A percentile compares a stretch with the other conserved stretches of the same genome.
These are phyloP conservation scores for Chaetomiaceae sp. DNA, from an alignment of 2,329 filamentous ascomycete genomes.

Conservation along the genomic window DNA sequence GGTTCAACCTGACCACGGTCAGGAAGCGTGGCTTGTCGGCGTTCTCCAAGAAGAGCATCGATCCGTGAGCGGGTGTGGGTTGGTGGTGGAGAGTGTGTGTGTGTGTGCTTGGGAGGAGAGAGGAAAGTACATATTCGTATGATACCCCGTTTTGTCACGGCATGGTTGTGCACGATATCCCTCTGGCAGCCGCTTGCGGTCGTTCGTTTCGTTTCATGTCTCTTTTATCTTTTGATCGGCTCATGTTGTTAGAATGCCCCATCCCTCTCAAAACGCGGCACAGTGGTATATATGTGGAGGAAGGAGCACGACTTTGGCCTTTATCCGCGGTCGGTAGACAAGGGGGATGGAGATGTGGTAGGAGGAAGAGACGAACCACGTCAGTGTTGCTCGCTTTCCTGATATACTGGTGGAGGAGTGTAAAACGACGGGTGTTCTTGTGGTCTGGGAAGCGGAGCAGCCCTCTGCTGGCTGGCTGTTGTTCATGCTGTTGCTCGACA, in stretches of 20 bases:
- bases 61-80: constrained; percentile 10
- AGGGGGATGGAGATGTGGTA: neutral
- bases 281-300: constrained; percentile 11
- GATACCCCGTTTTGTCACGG: neutral
- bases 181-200: neutral
- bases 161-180: neutral
- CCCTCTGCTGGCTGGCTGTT: neutral
- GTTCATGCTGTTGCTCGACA: neutral
- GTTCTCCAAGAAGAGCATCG: constrained; percentile 27
- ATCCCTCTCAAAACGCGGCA: constrained; percentile 7
- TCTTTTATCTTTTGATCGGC: constrained; percentile 8
- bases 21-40: constrained; percentile 25
- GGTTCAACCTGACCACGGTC: constrained; percentile 26
- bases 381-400: neutral
- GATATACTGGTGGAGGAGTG: neutral
- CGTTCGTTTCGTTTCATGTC: constrained; percentile 5
- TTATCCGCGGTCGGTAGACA: neutral
- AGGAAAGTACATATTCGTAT: neutral
- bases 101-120: neutral
- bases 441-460: constrained; percentile 1
- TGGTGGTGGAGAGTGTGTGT: neutral
- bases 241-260: constrained; percentile 19
- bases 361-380: neutral
- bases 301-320: constrained; percentile 6
- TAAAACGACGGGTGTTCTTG: constrained; percentile 3